phyloP scores from a whole-genome alignment of 1,284 basidiomycete genomes.

The Cutaneotrichosporon cyanovorans region DNA sequence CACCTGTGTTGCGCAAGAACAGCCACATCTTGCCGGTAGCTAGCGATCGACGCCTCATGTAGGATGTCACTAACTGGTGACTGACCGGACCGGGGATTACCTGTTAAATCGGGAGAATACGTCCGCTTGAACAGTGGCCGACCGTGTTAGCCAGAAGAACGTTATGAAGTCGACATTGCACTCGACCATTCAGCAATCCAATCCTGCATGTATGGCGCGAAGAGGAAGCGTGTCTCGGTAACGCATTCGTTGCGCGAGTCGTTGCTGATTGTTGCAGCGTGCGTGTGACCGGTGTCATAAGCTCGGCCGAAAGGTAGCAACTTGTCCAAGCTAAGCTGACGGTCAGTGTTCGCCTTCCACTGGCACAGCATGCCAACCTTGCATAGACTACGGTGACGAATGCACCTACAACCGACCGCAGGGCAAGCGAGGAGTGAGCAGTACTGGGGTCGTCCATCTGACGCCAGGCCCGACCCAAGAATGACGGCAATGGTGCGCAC shows the following conservation, averaged over 20 bases:
- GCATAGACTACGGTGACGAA: constrained; percentile 11
- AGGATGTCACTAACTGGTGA: no score
- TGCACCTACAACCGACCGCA: constrained; percentile 16
- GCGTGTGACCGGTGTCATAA: constrained; percentile 14
- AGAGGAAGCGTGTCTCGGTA: constrained; percentile 1
- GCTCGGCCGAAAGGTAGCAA: constrained; percentile 10
- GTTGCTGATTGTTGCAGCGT: not conserved
- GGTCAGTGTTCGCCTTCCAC: constrained; percentile 2
- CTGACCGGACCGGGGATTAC: no score
- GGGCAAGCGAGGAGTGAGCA: constrained; percentile 13
- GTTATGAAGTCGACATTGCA: no score
- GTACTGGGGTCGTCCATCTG: not conserved
- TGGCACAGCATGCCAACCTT: constrained; percentile 7
- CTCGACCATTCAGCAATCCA: not conserved
- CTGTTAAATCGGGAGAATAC: no score
- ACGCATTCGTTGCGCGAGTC: no score
- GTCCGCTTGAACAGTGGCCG: no score
- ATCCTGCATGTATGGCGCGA: not conserved
- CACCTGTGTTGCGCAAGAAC: no score
- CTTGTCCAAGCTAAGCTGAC: not conserved
- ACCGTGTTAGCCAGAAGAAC: not conserved
- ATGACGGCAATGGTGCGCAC: not conserved
- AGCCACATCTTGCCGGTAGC: no score
- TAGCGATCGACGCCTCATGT: no score
- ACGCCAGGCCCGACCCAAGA: constrained; percentile 1